Evolutionary conservation across 352 stramenopile genomes (phyloP).

Genomic region (Phytophthora lateralis): DNA sequence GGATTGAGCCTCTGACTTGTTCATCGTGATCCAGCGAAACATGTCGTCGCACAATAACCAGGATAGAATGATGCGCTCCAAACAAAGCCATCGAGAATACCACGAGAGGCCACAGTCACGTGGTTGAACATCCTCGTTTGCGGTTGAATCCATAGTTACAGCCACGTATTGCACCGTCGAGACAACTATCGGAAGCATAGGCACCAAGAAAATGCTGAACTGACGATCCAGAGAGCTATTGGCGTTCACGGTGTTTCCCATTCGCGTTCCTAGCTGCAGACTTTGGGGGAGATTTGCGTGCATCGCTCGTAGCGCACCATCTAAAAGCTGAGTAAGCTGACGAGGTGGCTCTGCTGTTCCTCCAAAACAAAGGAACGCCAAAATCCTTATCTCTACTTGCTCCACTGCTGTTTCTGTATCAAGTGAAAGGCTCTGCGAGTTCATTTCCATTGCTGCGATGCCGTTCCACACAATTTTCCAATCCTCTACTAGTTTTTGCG

Average conservation of each 20-base stretch:
- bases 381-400: conserved; percentile 36
- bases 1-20: conserved; percentile 39
- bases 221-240: conserved; percentile 50
- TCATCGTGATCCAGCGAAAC: conserved; percentile 72
- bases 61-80: conserved; percentile 40
- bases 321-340: conserved; percentile 22
- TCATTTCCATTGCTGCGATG: conserved; percentile 6
- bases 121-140: background rate
- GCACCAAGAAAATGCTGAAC: conserved; percentile 54
- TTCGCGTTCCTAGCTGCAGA: conserved; percentile 7
- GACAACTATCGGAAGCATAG: conserved; percentile 41
- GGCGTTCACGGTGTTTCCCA: background rate
- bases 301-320: conserved; percentile 26
- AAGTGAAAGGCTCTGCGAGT: background rate
- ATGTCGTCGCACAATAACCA: conserved; percentile 73
- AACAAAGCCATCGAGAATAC: conserved; percentile 41
- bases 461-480: conserved; percentile 23
- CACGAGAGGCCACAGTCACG: background rate
- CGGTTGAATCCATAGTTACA: background rate
- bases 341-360: background rate
- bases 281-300: conserved; percentile 24
- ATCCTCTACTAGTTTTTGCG: background rate
- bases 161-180: conserved; percentile 7
- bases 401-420: conserved; percentile 25
- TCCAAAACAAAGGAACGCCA: conserved; percentile 33